Evolutionary conservation across 2,329 filamentous ascomycete species (phyloP).

Genomic region (Verticillium klebahnii): DNA sequence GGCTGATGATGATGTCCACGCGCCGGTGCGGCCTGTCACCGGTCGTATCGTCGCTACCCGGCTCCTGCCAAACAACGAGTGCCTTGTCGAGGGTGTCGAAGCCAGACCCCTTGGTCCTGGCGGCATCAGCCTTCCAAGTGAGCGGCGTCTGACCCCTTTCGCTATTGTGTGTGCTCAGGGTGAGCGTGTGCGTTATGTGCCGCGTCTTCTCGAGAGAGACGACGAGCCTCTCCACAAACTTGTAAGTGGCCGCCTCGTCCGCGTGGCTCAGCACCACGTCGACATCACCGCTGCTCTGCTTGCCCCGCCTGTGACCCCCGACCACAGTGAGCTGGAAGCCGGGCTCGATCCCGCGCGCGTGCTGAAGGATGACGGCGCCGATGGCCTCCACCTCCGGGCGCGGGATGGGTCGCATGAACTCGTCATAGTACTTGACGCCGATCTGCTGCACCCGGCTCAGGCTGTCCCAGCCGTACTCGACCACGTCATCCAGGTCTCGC

Average conservation of each 20-base stretch:
- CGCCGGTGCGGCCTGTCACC: conserved; percentile 59
- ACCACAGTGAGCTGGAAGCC: conserved; percentile 60
- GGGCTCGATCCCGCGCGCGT: conserved; percentile 59
- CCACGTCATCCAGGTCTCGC: conserved; percentile 79
- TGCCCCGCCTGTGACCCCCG: conserved; percentile 78
- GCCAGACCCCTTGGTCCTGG: conserved; percentile 40
- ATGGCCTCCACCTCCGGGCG: conserved; percentile 71
- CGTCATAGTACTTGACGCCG: conserved; percentile 88
- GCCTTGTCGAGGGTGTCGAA: conserved; percentile 93
- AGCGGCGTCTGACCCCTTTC: conserved; percentile 63
- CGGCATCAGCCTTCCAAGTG: conserved; percentile 42
- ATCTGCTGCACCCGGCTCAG: conserved; percentile 85
- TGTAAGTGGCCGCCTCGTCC: conserved; percentile 60
- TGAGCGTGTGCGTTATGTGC: conserved; percentile 79
- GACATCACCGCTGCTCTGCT: conserved; percentile 70
- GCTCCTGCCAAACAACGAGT: conserved; percentile 86
- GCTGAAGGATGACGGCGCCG: conserved; percentile 53
- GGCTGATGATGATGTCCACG: conserved; percentile 87
- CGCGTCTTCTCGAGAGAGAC: conserved; percentile 60
- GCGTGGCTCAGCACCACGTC: conserved; percentile 82
- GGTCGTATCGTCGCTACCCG: conserved; percentile 19
- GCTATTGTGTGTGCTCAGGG: conserved; percentile 64
- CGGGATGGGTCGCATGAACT: conserved; percentile 69
- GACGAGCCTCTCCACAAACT: conserved; percentile 71
- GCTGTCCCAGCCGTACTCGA: conserved; percentile 73